Evolutionary conservation across 139 green algal species (phyloP), one percentile per base, ranked within the genome.

Genomic region (Picochlorum costavermella): DNA sequence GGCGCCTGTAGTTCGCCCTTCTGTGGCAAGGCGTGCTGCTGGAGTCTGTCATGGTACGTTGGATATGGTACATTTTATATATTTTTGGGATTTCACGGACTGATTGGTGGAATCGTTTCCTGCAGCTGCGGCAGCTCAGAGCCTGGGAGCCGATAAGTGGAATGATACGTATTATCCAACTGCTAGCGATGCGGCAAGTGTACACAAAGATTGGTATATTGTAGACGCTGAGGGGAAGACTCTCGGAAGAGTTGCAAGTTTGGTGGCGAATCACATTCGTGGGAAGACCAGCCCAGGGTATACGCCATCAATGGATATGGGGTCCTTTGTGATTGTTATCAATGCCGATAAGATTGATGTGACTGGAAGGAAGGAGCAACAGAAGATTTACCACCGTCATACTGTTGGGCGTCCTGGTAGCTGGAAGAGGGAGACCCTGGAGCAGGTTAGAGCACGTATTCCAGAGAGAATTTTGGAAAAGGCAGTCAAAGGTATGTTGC

Each of bases 151-250:
- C 58, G 90, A 97, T 78, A 64, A 84, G 31, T 86, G 88, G 74
- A 98, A 99, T 83, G 83, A 69, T 36, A 92, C 90, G 2, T 99
- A 96, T 80, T 99, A 98, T 77, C 94, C 94, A 26, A 97, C 85
- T 23, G 72, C 61, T 9, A 77, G 71, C 12, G 93, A 99, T 68
- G 67, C 82, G 9, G 63, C 73, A 9, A 88, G 85, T 46, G 66
- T 78, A 5, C 76, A 72, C 46, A 98, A 98, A 82, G 63, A 72
- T 23, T 99, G 94, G 94, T 84, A 87, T 60, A 74, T 98, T 30
- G 88, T 98, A 30, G 86, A 98, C 73, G 94, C 94, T 1, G 82
- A 95, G 79, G 88, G 87, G 9, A 83, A 97, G 74, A 94, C 83
- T 1, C 84, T 99, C 30, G 94, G 94, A 28, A 82, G 94, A 10